Evolutionary conservation across 2,329 filamentous ascomycete genomes (phyloP).

Genomic region (Fusarium sp.): DNA sequence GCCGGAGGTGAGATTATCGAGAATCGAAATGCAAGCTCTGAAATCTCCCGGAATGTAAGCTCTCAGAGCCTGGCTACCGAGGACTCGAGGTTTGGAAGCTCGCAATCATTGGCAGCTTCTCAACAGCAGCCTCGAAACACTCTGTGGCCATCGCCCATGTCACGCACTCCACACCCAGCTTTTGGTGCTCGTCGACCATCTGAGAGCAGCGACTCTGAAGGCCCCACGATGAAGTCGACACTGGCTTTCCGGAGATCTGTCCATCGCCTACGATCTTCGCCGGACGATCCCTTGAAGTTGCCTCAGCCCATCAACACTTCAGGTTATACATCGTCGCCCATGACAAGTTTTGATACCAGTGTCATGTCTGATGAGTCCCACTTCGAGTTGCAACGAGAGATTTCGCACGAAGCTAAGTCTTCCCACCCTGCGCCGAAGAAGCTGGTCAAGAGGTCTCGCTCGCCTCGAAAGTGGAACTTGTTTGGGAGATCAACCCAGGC

Average conservation of each 20-base stretch:
- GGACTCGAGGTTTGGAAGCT: slow-evolving; percentile 55
- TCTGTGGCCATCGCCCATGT: slow-evolving; percentile 67
- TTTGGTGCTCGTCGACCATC: slow-evolving; percentile 60
- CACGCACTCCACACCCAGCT: slow-evolving; percentile 50
- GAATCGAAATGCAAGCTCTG: slow-evolving; percentile 67
- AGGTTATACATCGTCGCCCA: slow-evolving; percentile 59
- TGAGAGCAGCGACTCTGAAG: slow-evolving; percentile 69
- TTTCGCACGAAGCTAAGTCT: slow-evolving; percentile 47
- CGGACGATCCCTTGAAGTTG: slow-evolving; percentile 60
- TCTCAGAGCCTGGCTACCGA: slow-evolving; percentile 59
- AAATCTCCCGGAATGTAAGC: slow-evolving; percentile 63
- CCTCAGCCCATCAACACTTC: slow-evolving; percentile 66
- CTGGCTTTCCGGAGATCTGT: slow-evolving; percentile 68
- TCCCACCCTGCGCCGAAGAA: slow-evolving; percentile 61
- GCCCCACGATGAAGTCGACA: slow-evolving; percentile 60
- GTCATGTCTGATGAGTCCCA: slow-evolving; percentile 69
- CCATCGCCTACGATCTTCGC: slow-evolving; percentile 62
- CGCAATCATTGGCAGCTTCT: slow-evolving; percentile 57
- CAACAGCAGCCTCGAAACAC: slow-evolving; percentile 58
- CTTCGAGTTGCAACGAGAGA: slow-evolving; percentile 55
- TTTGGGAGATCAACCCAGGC: slow-evolving; percentile 67
- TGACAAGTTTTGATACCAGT: slow-evolving; percentile 69
- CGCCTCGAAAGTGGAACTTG: slow-evolving; percentile 73
- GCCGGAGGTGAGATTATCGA: slow-evolving; percentile 72
- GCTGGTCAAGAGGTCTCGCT: slow-evolving; percentile 65